A percentile compares a stretch with the other conserved stretches of the same genome.
Conservation (phyloP, 495 filamentous ascomycete genomes). For the Tuber borchii region DNA sequence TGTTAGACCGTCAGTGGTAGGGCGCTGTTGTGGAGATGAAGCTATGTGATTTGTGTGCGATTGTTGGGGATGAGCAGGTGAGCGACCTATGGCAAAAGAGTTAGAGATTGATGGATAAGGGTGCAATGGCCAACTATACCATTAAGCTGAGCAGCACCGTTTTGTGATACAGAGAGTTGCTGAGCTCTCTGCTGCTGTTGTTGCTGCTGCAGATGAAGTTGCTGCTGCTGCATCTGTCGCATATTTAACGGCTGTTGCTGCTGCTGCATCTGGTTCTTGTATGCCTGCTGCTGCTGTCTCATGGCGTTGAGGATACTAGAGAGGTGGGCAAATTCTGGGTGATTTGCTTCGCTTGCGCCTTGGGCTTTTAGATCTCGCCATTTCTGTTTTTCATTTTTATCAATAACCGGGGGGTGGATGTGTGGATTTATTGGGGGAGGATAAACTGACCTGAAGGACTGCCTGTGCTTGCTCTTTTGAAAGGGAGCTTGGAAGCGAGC, state of each 20-base stretch:
- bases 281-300: conserved; percentile 34
- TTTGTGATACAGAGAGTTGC: conserved; percentile 21
- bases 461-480: conserved; percentile 37
- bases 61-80: conserved; percentile 25
- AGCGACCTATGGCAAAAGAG: conserved; percentile 20
- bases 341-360: conserved; percentile 37
- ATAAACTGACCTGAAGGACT: conserved; percentile 33
- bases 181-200: conserved; percentile 19
- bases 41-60: conserved; percentile 16
- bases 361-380: conserved; percentile 39
- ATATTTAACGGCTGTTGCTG: conserved; percentile 34
- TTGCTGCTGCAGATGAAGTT: conserved; percentile 21
- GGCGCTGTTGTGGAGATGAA: conserved; percentile 28
- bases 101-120: conserved; percentile 8
- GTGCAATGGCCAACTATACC: conserved; percentile 24
- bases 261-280: conserved; percentile 31
- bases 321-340: conserved; percentile 40
- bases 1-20: conserved; percentile 12
- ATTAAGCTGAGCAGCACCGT: conserved; percentile 36
- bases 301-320: conserved; percentile 34
- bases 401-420: conserved; percentile 15
- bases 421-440: conserved; percentile 13
- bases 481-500: conserved; percentile 28
- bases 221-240: conserved; percentile 33
- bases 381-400: conserved; percentile 33